Base-by-base conservation (phyloP, 75 land plant species). In the Picea sitchensis region DNA sequence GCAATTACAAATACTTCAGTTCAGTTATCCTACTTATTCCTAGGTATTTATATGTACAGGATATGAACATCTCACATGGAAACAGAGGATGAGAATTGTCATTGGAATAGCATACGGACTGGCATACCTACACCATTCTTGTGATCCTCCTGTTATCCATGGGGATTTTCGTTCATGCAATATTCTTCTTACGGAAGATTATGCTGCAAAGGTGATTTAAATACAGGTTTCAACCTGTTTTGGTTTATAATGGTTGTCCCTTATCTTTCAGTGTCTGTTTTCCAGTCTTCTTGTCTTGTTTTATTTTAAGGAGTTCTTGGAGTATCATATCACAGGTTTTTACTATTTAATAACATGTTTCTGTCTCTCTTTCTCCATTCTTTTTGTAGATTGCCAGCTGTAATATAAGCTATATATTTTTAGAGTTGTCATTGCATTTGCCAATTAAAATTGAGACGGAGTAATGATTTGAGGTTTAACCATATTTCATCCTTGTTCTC, bases 101-200 rank as follows among this genome's bases (percentile, higher is more conserved):
- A 68, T 62, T 56, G 85, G 85, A 44, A 81, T 76, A 30, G 85
- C 85, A 62, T 84, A 85, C 36, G 85, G 86, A 21, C n/a, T 84
- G 21, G 61, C 79, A 17, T 84, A 84, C 67, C 54, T 81, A 36
- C 84, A 83, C 75, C 85, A 82, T 57, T 82, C 79, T 30, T 82
- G 85, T 76, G 82, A 69, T 61, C 84, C 84, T 81, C 84, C 84
- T 30, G 68, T 83, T 59, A 82, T 83, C 26, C 84, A 83, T 47
- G 84, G 84, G 9, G 84, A 83, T 41, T 18, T 83, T 20, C 41
- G 76, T 26, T 83, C 84, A 32, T 34, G 65, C 21, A 84, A 84
- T 59, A 76, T 84, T 36, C 61, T 84, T 14, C 58, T 84, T 31
- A 76, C 85, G 65, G 85, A 84, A 38, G 85, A 84, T 72, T 76